Percentiles rank a stretch among this genome's conserved stretches.
These are phyloP conservation scores for Selaginella moellendorffii DNA, from an alignment of 75 land plant genomes.

Conservation along the genomic window DNA sequence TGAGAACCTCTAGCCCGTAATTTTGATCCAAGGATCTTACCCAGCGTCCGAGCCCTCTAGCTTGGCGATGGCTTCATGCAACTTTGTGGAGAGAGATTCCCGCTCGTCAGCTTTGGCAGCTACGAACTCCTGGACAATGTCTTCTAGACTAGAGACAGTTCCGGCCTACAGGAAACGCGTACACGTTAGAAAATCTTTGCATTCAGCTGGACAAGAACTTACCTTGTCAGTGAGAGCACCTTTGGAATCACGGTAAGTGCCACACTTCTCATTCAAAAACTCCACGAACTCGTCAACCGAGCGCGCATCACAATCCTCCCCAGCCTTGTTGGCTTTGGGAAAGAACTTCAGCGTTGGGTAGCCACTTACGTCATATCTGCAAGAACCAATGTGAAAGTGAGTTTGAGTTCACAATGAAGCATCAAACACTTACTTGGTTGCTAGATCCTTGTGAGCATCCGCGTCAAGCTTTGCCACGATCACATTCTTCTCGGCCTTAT, in stretches of 20 bases:
- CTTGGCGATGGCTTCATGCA: slow-evolving; percentile 58
- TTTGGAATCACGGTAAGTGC: slow-evolving; percentile 60
- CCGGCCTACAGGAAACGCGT: too few species aligned
- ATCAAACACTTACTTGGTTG: slow-evolving; percentile 44
- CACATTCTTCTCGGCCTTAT: slow-evolving; percentile 60
- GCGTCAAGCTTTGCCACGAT: slow-evolving; percentile 97
- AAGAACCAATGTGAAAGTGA: not conserved
- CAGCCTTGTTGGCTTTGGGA: slow-evolving; percentile 83
- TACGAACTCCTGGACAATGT: slow-evolving; percentile 54
- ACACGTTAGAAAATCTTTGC: not conserved
- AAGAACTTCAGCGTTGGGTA: slow-evolving; percentile 89
- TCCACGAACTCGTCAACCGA: slow-evolving; percentile 62
- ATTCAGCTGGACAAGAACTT: not conserved
- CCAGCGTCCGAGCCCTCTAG: slow-evolving; percentile 51
- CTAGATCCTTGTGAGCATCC: slow-evolving; percentile 74
- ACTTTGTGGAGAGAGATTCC: slow-evolving; percentile 31
- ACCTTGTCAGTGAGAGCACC: slow-evolving; percentile 71
- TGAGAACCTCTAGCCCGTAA: not conserved
- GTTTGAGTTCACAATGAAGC: not conserved
- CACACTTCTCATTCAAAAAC: slow-evolving; percentile 70
- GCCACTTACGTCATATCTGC: slow-evolving; percentile 89
- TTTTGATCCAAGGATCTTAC: slow-evolving; percentile 19
- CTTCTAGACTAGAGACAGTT: slow-evolving; percentile 32
- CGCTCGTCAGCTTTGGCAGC: slow-evolving; percentile 45
- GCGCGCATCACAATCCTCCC: slow-evolving; percentile 85